Base-by-base conservation (phyloP, 2,329 filamentous ascomycete genomes). In the Pseudogymnoascus sp. region DNA sequence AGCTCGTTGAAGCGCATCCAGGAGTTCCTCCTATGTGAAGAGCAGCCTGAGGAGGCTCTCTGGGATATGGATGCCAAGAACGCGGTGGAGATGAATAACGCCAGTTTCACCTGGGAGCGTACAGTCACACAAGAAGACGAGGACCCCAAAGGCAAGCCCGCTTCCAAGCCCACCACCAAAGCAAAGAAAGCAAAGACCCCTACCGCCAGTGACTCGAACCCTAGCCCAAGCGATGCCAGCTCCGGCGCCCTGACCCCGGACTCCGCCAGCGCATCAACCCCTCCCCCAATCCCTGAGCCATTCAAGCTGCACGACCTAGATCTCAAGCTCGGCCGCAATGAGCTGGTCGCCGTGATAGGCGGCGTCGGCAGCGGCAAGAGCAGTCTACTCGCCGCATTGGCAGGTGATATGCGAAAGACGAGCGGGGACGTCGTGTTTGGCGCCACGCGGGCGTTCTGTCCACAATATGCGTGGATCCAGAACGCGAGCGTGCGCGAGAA, bases 401-500 rank as follows among this genome's bases (percentile, higher is more conserved):
- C 92, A 0, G 92, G 94, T 21, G 92, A 97, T 64, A 97, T 97
- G 92, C 84, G 91, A 45, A 88, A 86, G 71, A 95, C 89, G 0
- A 76, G 74, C 3, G 91, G 91, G 9, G 80, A 86, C 35, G 81
- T 95, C 5, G 80, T 83, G 0, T 81, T 94, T 66, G 89, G 92
- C 38, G 90, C 90, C 0, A 86, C 84, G 2, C 80, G 92, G 63
- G 90, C 92, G 0, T 96, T 96, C 68, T 97, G 94, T 65, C 92
- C 92, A 0, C 92, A 99, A 70, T 96, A 96, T 69, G 90, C 94
- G 0, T 99, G 94, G 94, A 96, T 99, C 56, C 92, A 97, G 70
- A 97, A 97, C 68, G 81, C 90, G 0, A 89, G 87, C 0, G 82
- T 97, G 3, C 85, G 84, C 63, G 84, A 96, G 33, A 99, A 99